Base-by-base conservation (phyloP, 2,329 filamentous ascomycete genomes). In the Colletotrichum tropicicola region DNA sequence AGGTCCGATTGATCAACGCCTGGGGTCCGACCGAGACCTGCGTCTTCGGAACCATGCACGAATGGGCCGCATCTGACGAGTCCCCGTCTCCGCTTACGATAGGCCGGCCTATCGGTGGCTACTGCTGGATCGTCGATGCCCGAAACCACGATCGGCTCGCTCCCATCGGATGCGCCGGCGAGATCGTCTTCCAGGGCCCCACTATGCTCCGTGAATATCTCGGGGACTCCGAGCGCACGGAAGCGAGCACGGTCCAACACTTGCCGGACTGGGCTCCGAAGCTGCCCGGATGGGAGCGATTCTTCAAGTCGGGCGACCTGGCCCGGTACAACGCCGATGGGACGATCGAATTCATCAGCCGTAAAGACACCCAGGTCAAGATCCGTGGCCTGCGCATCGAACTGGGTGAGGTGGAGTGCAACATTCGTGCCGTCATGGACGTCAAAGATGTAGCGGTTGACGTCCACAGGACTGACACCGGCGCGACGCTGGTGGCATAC, bases 151-250 rank as follows among this genome's bases (percentile, higher is more conserved):
- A 71, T 1, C 59, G 52, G 10, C 65, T 75, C 1, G 63, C 63
- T 1, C 70, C 74, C 0, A 43, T 70, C 10, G 74, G 73, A 0
- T 43, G 35, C 1, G 51, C 69, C 8, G 74, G 73, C 3, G 74
- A 76, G 25, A 49, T 75, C 2, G 47, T 73, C 0, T 17, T 74
- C 5, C 69, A 74, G 39, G 72, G 74, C 1, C 68, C 69, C 6
- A 57, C 69, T 4, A 32, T 76, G 2, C 65, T 62, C 0, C 51
- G 55, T 3, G 73, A 71, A 27, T 63, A 63, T 19, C 49, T 74
- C 1, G 49, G 62, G 5, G 67, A 72, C 3, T 47, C 61, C 2
- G 47, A 52, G 4, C 27, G n/a, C 9, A 35, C 28, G 9, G 49
- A 23, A 15, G 32, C 30, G 17, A 41, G 23, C 52, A 43, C 28